A percentile compares a stretch with the other conserved stretches of the same genome.
Conservation (phyloP, 2,329 filamentous ascomycete species). For the Aplosporella prunicola region DNA sequence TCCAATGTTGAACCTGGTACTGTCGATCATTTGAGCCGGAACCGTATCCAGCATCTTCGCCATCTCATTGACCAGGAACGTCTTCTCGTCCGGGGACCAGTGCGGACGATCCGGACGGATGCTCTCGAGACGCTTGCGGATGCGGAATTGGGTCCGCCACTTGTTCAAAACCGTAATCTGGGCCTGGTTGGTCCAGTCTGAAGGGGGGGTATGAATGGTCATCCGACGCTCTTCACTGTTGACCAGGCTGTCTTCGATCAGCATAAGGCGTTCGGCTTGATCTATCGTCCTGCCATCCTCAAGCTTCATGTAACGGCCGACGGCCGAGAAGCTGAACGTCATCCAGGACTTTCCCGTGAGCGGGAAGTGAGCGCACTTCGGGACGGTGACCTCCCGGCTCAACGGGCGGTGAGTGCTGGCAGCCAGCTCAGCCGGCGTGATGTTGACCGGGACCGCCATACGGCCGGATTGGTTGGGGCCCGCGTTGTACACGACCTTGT, state of each 20-base stretch:
- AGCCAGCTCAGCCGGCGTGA: not conserved
- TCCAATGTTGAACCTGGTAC: no score
- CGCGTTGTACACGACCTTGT: no score
- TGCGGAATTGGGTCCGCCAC: slow-evolving; percentile 7
- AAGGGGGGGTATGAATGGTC: slow-evolving; percentile 5
- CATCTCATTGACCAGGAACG: no score
- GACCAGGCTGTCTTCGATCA: not conserved
- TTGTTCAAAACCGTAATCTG: slow-evolving; percentile 2
- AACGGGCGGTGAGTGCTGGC: not conserved
- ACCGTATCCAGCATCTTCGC: no score
- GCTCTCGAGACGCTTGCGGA: slow-evolving; percentile 1
- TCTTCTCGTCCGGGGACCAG: not conserved
- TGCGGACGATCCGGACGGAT: not conserved
- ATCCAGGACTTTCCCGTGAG: not conserved
- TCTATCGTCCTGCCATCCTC: not conserved
- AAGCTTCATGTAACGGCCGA: not conserved
- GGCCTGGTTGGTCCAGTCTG: not conserved
- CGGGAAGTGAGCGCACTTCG: slow-evolving; percentile 5
- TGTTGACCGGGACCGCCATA: no score
- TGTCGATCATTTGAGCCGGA: no score
- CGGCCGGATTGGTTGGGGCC: no score
- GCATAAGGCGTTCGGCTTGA: slow-evolving; percentile 2
- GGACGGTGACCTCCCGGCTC: slow-evolving; percentile 2
- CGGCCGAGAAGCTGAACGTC: not conserved
- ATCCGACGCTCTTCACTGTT: not conserved